These are phyloP conservation scores for Termitomyces bulborhizus DNA, from an alignment of 768 basidiomycete species.

Conservation along the genomic window DNA sequence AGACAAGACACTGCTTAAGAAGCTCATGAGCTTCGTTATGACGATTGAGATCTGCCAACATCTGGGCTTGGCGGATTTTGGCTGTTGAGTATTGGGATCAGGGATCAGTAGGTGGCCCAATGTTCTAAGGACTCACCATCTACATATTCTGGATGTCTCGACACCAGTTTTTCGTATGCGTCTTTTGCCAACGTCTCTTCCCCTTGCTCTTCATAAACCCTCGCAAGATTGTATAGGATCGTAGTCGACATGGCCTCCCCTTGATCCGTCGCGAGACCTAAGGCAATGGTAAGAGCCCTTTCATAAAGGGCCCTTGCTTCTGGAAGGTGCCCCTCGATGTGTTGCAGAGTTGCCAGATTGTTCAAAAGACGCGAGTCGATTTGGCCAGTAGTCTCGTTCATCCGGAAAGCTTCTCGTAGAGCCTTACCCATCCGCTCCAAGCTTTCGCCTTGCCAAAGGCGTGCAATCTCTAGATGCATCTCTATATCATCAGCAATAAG, in stretches of 20 bases:
- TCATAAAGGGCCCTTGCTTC: conserved; percentile 68
- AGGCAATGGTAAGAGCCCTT: conserved; percentile 57
- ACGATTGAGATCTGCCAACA: conserved; percentile 64
- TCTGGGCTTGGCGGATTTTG: conserved; percentile 86
- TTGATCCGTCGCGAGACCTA: conserved; percentile 35
- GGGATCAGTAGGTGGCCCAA: not conserved
- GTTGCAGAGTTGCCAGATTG: conserved; percentile 72
- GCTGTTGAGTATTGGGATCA: conserved; percentile 41
- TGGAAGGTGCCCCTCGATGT: conserved; percentile 54
- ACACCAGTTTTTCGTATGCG: conserved; percentile 81
- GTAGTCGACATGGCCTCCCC: conserved; percentile 75
- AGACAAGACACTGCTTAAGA: conserved; percentile 81
- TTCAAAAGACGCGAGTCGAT: conserved; percentile 69
- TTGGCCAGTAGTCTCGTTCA: conserved; percentile 45
- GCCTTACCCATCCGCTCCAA: conserved; percentile 68
- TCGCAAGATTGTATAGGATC: conserved; percentile 85
- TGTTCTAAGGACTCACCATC: conserved; percentile 61
- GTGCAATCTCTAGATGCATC: conserved; percentile 87
- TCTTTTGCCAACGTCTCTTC: conserved; percentile 70
- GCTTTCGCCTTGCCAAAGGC: conserved; percentile 81
- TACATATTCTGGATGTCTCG: conserved; percentile 92
- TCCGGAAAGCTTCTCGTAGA: conserved; percentile 65
- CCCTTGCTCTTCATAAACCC: conserved; percentile 84
- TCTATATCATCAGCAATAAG: conserved; percentile 74
- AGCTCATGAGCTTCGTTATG: conserved; percentile 82